Percentiles rank a stretch among this genome's conserved stretches.
phyloP scores from a whole-genome alignment of 257 asterid species.

The Dorcoceras hygrometricum region DNA sequence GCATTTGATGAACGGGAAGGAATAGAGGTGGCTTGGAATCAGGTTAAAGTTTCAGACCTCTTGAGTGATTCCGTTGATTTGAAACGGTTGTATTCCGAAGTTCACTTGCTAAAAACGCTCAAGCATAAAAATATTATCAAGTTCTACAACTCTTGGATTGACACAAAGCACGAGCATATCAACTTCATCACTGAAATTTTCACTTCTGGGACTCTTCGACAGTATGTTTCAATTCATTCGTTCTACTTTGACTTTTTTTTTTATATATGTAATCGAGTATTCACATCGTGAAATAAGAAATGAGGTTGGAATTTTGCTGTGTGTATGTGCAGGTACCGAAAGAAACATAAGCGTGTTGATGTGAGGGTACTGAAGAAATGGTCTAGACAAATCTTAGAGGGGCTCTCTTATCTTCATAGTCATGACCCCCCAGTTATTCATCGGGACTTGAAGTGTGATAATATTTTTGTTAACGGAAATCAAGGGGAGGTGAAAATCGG shows the following conservation, averaged over 20 bases:
- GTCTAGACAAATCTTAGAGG: conserved; percentile 93
- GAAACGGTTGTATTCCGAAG: conserved; percentile 87
- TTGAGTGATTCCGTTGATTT: conserved; percentile 68
- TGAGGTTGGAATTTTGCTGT: too few relatives aligned
- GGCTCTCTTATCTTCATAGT: conserved; percentile 84
- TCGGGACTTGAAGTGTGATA: conserved; percentile 88
- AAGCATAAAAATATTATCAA: conserved; percentile 92
- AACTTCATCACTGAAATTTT: conserved; percentile 93
- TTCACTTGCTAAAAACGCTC: conserved; percentile 86
- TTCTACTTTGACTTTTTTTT: too few relatives aligned
- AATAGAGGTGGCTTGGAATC: conserved; percentile 97
- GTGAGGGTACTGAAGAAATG: conserved; percentile 90
- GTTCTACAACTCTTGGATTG: conserved; percentile 89
- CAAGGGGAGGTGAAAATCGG: conserved; percentile 98
- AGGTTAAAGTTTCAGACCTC: conserved; percentile 77
- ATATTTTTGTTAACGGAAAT: conserved; percentile 85
- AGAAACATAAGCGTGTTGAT: conserved; percentile 88
- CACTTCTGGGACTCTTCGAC: conserved; percentile 87
- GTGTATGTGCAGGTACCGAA: conserved; percentile 73
- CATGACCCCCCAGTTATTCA: conserved; percentile 96
- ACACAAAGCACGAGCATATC: conserved; percentile 67
- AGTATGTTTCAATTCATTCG: conserved; percentile 62
- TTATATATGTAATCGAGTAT: too few relatives aligned
- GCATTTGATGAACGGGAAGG: conserved; percentile 96
- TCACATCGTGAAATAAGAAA: too few relatives aligned